phyloP scores from a whole-genome alignment of 2,329 filamentous ascomycete species.

The Ceratocystis harringtonii region DNA sequence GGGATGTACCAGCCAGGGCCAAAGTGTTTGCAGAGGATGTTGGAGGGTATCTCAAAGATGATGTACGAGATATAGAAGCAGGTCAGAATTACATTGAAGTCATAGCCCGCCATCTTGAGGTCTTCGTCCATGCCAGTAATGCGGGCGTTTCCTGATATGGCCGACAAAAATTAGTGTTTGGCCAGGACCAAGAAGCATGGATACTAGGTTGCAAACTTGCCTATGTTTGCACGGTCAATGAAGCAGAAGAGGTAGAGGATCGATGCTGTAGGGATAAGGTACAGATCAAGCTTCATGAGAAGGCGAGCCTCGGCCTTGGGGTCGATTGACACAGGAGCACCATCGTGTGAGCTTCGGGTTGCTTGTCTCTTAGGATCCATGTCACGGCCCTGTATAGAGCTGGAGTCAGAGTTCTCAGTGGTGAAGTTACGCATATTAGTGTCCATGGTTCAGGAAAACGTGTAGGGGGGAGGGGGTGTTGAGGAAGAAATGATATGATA shows the following conservation, averaged over 20 bases:
- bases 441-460: too few relatives aligned
- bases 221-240: constrained; percentile 61
- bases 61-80: constrained; percentile 62
- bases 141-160: constrained; percentile 44
- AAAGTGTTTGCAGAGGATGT: constrained; percentile 53
- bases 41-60: constrained; percentile 54
- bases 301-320: constrained; percentile 41
- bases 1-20: constrained; percentile 62
- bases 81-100: constrained; percentile 55
- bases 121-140: constrained; percentile 51
- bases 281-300: constrained; percentile 49
- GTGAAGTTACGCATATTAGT: too few relatives aligned
- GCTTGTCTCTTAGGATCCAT: neutral
- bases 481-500: too few relatives aligned
- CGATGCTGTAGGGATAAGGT: constrained; percentile 49
- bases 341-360: neutral
- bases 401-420: neutral
- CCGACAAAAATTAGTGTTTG: neutral
- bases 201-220: constrained; percentile 26
- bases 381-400: neutral
- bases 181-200: neutral
- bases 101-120: constrained; percentile 42
- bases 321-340: constrained; percentile 36
- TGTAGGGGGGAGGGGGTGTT: too few relatives aligned
- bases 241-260: constrained; percentile 59